phyloP scores from a whole-genome alignment of 352 stramenopile genomes.

The Phytopythium montanum region DNA sequence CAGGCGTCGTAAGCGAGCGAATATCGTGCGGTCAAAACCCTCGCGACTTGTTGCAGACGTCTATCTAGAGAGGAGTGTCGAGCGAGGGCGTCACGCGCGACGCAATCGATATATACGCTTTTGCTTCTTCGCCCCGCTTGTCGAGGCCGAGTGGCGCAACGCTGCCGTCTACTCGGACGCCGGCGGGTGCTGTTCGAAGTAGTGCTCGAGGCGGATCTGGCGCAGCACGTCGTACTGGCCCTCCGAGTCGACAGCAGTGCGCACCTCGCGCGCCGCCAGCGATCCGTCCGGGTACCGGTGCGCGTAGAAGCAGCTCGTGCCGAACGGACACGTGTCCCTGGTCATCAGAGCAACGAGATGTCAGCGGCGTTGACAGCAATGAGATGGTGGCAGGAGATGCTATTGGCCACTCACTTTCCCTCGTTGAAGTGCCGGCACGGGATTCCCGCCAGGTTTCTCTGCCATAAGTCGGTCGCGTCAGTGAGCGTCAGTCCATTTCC shows the following conservation, averaged over 20 bases:
- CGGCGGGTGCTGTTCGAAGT: slow-evolving; percentile 32
- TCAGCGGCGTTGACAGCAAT: not conserved
- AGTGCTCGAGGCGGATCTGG: slow-evolving; percentile 69
- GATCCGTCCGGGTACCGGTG: slow-evolving; percentile 69
- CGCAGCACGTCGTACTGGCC: slow-evolving; percentile 76
- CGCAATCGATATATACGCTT: slow-evolving; percentile 1
- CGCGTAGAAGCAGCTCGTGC: slow-evolving; percentile 86
- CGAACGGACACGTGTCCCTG: slow-evolving; percentile 79
- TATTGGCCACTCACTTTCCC: slow-evolving; percentile 38
- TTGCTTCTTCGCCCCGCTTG: not conserved
- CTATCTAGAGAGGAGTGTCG: slow-evolving; percentile 1
- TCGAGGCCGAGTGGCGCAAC: not conserved
- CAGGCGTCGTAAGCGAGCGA: slow-evolving; percentile 13
- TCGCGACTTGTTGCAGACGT: not conserved
- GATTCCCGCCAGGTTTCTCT: slow-evolving; percentile 71
- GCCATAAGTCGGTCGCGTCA: slow-evolving; percentile 7
- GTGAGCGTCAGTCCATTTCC: not conserved
- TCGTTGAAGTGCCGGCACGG: slow-evolving; percentile 83
- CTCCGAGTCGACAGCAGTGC: slow-evolving; percentile 65
- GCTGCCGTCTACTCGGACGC: not conserved
- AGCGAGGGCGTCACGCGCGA: not conserved
- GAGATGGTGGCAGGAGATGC: not conserved
- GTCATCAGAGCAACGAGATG: not conserved
- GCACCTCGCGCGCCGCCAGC: slow-evolving; percentile 52
- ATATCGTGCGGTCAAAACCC: slow-evolving; percentile 7